Evolutionary conservation across 179 eudicot genomes (phyloP), one percentile per base, ranked within the genome.

Genomic region (Monotropa hypopitys): DNA sequence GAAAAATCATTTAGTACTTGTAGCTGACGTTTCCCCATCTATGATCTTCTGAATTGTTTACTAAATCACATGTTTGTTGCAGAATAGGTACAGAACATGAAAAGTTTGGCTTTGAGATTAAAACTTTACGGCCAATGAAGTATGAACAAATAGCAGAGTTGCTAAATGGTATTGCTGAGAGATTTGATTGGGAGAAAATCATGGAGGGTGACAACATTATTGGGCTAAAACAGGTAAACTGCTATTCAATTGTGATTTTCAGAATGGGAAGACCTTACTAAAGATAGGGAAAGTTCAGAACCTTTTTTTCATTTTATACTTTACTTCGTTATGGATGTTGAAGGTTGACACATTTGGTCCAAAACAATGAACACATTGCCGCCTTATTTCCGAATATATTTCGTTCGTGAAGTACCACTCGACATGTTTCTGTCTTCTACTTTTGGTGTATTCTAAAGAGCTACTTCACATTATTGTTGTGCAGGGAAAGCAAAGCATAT

Each of bases 11-110:
- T 54, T 18, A 13, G 54, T 21, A 33, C 18, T 42, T 23, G 63
- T 57, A 16, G 61, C 8, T 61, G 51, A 72, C 23, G 8, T 18
- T 54, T 32, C 70, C 46, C 30, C 32, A 46, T 18, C 32, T 50
- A 28, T 63, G 5, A 5, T 72, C 16, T 15, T 68, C 7, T 66
- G 65, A 50, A 13, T 26, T 20, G 40, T 62, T 47, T 9, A 49
- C 35, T 77, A 23, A 35, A n/a, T 66, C 50, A 8, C 47, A 33
- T 51, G 1, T 9, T 21, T 73, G 78, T 65, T 78, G 50, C 99
- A 95, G 99, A 82, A 93, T 95, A 87, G 99, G 99, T 66, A 95
- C 98, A 69, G 99, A 93, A 81, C 99, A 95, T 81, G 99, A 95
- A 77, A 95, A 95, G 85, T 93, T 95, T 84, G 99, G 99, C 70